A percentile compares a stretch with the other conserved stretches of the same genome.
phyloP scores from a whole-genome alignment of 768 basidiomycete genomes.

The Hygrocybe coccinea region DNA sequence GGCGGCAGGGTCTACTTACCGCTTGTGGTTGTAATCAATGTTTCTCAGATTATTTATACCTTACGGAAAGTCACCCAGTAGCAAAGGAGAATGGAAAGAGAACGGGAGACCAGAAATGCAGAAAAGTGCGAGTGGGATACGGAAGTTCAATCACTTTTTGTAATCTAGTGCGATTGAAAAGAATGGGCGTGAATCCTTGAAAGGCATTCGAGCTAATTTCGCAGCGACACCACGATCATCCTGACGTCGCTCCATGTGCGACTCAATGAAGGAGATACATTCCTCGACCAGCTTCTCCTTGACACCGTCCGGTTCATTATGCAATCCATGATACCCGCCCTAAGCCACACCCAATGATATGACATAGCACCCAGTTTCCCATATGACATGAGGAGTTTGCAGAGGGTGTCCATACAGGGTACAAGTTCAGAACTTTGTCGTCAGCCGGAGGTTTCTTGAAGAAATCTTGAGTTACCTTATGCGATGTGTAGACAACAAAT shows the following conservation, averaged over 20 bases:
- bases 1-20: too few species aligned
- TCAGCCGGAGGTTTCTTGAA: constrained; percentile 16
- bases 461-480: neutral
- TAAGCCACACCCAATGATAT: constrained; percentile 21
- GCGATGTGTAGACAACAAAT: constrained; percentile 6
- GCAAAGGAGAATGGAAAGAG: too few species aligned
- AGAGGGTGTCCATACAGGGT: constrained; percentile 30
- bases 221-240: neutral
- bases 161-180: too few species aligned
- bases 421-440: constrained; percentile 8
- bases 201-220: too few species aligned
- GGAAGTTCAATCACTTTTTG: too few species aligned
- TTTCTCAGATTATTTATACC: too few species aligned
- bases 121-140: too few species aligned
- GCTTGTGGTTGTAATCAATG: too few species aligned
- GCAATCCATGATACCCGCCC: constrained; percentile 74
- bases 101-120: too few species aligned
- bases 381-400: too few species aligned
- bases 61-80: too few species aligned
- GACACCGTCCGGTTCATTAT: constrained; percentile 68
- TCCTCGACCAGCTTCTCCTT: constrained; percentile 55
- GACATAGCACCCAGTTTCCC: neutral
- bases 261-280: constrained; percentile 49
- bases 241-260: constrained; percentile 15
- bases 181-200: too few species aligned